phyloP scores from a whole-genome alignment of 495 filamentous ascomycete species.

The Aspergillus egyptiacus region DNA sequence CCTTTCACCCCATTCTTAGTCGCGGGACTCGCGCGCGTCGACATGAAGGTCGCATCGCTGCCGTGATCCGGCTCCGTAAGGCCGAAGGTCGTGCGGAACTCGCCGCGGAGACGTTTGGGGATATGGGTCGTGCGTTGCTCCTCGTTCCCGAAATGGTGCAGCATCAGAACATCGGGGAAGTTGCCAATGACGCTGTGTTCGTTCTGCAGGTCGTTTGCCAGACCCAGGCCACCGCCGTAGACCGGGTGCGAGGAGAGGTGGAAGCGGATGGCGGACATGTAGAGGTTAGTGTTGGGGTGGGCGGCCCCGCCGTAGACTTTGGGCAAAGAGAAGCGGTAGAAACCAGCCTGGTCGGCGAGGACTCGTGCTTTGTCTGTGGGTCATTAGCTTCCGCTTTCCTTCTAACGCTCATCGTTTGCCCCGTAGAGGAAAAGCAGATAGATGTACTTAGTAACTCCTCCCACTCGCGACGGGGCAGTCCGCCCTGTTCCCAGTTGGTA shows the following conservation, averaged over 20 bases:
- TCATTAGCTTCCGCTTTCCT: too few species aligned
- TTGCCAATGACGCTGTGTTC: conserved; percentile 55
- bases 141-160: conserved; percentile 47
- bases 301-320: conserved; percentile 47
- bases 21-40: conserved; percentile 36
- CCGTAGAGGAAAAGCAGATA: neutral
- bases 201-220: conserved; percentile 58
- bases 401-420: neutral
- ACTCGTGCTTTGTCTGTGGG: conserved; percentile 29
- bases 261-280: conserved; percentile 55
- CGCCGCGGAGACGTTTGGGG: conserved; percentile 38
- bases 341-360: conserved; percentile 48
- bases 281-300: conserved; percentile 45
- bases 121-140: conserved; percentile 48
- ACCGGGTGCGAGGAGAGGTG: conserved; percentile 46
- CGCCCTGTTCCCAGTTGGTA: conserved; percentile 48
- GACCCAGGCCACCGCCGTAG: conserved; percentile 43
- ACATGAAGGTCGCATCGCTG: conserved; percentile 54
- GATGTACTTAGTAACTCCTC: conserved; percentile 38
- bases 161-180: conserved; percentile 53
- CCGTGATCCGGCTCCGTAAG: conserved; percentile 57
- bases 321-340: conserved; percentile 51
- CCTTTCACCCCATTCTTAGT: conserved; percentile 24
- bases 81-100: conserved; percentile 50
- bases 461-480: conserved; percentile 51